Percentiles rank a stretch among this genome's conserved stretches.
Evolutionary conservation across 768 basidiomycete genomes (phyloP).

Genomic region (Agrocybe pediades): DNA sequence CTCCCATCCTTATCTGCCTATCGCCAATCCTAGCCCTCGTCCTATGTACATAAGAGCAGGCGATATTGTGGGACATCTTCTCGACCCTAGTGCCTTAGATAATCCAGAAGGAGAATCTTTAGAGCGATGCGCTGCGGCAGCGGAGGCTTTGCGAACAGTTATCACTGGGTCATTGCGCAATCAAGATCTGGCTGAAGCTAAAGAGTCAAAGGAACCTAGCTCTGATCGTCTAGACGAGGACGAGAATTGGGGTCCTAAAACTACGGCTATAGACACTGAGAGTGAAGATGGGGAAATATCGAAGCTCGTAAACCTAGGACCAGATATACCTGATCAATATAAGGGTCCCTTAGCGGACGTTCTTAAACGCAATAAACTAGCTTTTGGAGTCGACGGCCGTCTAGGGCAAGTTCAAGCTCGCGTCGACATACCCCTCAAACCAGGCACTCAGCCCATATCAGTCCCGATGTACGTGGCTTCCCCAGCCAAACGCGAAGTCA

Average conservation of each 20-base stretch:
- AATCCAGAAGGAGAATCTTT: slow-evolving; percentile 1
- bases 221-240: slow-evolving; percentile 3
- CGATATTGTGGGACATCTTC: slow-evolving; percentile 13
- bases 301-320: slow-evolving; percentile 4
- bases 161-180: slow-evolving; percentile 2
- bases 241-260: slow-evolving; percentile 14
- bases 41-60: slow-evolving; percentile 10
- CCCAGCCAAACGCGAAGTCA: too few relatives aligned
- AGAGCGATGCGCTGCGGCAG: neutral
- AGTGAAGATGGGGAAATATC: neutral
- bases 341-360: neutral
- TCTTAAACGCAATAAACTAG: neutral
- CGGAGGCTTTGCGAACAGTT: neutral
- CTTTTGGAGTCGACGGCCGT: slow-evolving; percentile 8
- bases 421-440: slow-evolving; percentile 11
- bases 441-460: slow-evolving; percentile 26
- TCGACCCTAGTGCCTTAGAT: slow-evolving; percentile 1
- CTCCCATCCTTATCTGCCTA: slow-evolving; percentile 1
- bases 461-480: slow-evolving; percentile 25
- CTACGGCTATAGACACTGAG: neutral
- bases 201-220: neutral
- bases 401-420: neutral
- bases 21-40: slow-evolving; percentile 6
- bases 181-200: neutral
- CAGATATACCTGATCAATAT: neutral